Percentiles rank a stretch among this genome's conserved stretches.
Conservation (phyloP, 2,329 filamentous ascomycete genomes). For the Macrophomina pseudophaseolina region DNA sequence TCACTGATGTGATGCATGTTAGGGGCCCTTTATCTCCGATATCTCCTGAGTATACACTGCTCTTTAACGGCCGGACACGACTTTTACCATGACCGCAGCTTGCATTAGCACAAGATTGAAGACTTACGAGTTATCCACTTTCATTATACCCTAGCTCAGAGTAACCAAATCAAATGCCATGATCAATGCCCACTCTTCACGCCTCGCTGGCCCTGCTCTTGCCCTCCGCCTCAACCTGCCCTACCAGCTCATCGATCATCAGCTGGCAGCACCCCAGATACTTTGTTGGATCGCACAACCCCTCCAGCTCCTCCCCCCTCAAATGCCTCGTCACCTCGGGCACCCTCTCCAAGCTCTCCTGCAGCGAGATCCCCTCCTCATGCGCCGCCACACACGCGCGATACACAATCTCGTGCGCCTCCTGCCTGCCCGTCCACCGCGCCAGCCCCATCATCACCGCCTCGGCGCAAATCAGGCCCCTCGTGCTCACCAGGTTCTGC, state of each 20-base stretch:
- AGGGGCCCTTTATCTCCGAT: conserved; percentile 5
- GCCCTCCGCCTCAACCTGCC: not conserved
- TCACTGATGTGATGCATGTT: too few species aligned
- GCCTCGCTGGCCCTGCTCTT: not conserved
- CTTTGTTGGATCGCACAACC: conserved; percentile 61
- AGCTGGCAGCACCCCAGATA: conserved; percentile 47
- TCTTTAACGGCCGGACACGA: conserved; percentile 1
- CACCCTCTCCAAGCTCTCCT: conserved; percentile 50
- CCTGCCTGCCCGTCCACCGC: conserved; percentile 57
- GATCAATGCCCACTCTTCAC: too few species aligned
- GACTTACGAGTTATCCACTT: not conserved
- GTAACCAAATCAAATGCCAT: too few species aligned
- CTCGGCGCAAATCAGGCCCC: conserved; percentile 62
- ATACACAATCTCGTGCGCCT: conserved; percentile 63
- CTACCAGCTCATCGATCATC: conserved; percentile 39
- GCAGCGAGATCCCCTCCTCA: conserved; percentile 49
- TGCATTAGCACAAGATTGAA: not conserved
- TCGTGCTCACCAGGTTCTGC: conserved; percentile 57
- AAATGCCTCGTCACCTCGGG: conserved; percentile 51
- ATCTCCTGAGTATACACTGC: not conserved
- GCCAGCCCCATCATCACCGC: conserved; percentile 67
- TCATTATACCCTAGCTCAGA: not conserved
- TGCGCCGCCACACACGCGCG: conserved; percentile 58
- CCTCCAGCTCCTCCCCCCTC: conserved; percentile 54
- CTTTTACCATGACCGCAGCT: not conserved